These are phyloP conservation scores for Fusarium lyarnte DNA, from an alignment of 2,329 filamentous ascomycete genomes.

Conservation along the genomic window DNA sequence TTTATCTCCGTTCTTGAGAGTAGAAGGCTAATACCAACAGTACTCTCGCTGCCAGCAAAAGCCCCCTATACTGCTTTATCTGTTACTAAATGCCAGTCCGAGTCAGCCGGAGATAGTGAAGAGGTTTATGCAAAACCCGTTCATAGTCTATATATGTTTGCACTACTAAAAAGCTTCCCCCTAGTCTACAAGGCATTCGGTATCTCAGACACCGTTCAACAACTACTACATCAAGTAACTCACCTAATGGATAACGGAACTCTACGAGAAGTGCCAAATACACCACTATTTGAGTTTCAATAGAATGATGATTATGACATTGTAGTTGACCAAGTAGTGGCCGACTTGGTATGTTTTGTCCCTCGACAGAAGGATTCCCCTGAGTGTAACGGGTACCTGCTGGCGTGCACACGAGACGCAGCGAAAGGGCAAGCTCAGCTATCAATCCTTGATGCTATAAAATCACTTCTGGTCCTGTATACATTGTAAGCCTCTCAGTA, in stretches of 20 bases:
- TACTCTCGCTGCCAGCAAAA: neutral
- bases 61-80: neutral
- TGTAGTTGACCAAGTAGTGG: neutral
- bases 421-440: no score
- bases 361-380: no score
- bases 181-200: neutral
- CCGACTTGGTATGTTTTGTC: neutral
- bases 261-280: neutral
- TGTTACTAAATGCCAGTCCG: accelerated
- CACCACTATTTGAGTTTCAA: neutral
- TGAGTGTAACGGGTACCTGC: no score
- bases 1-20: neutral
- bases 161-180: accelerated
- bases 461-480: no score
- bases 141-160: accelerated
- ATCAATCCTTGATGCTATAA: no score
- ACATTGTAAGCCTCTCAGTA: no score
- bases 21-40: neutral
- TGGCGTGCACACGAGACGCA: no score
- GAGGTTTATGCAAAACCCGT: accelerated
- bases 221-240: neutral
- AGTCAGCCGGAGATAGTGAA: accelerated
- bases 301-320: accelerated
- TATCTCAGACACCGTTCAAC: accelerated
- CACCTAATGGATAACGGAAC: accelerated